These are phyloP conservation scores for Rhodomyrtus psidioides DNA, from an alignment of 441 rosid genomes.

Conservation along the genomic window DNA sequence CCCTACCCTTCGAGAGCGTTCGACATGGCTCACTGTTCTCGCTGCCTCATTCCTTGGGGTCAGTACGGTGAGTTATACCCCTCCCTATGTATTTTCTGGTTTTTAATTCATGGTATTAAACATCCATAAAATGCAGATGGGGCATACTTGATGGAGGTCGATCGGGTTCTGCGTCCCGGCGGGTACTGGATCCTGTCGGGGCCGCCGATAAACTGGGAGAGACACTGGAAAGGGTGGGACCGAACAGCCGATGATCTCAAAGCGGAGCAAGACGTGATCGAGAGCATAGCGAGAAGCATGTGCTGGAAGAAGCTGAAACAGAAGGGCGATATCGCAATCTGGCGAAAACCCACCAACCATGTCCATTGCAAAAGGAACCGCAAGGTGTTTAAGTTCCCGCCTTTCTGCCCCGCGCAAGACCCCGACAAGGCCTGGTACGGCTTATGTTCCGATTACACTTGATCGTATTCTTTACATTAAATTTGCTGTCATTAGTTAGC, in stretches of 20 bases:
- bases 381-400: slow-evolving; percentile 13
- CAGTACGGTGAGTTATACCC: neutral
- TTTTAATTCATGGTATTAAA: neutral
- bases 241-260: slow-evolving; percentile 3
- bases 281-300: slow-evolving; percentile 6
- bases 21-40: slow-evolving; percentile 17
- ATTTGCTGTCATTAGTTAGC: neutral
- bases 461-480: neutral
- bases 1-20: slow-evolving; percentile 16
- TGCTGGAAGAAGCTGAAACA: slow-evolving; percentile 17
- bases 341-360: slow-evolving; percentile 16
- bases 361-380: slow-evolving; percentile 9
- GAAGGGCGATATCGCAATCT: slow-evolving; percentile 10
- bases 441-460: neutral
- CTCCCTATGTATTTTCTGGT: neutral
- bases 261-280: slow-evolving; percentile 7
- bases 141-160: slow-evolving; percentile 12
- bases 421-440: slow-evolving; percentile 8
- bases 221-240: slow-evolving; percentile 17
- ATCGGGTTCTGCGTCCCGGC: slow-evolving; percentile 12
- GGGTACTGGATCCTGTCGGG: slow-evolving; percentile 18
- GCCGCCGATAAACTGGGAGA: slow-evolving; percentile 15
- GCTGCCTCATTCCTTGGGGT: slow-evolving; percentile 17
- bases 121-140: slow-evolving; percentile 1
- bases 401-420: slow-evolving; percentile 8